Percentiles rank a stretch among this genome's conserved stretches.
Conservation (phyloP, 2,329 filamentous ascomycete species). For the Didymosphaeria variabile region DNA sequence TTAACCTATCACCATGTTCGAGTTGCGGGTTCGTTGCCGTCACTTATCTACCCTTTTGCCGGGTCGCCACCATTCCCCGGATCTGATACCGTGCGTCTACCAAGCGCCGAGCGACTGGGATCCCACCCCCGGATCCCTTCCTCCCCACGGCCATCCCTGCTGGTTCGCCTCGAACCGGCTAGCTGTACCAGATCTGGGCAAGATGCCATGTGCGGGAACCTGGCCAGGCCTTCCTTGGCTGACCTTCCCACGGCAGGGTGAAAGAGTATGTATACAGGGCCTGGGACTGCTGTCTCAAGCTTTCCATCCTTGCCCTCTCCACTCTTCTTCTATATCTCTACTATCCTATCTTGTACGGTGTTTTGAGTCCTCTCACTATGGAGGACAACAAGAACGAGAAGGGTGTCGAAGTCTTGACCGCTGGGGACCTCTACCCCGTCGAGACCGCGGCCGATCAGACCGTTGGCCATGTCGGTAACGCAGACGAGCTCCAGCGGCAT, state of each 20-base stretch:
- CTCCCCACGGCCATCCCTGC: slow-evolving; percentile 11
- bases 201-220: neutral
- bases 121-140: neutral
- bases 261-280: slow-evolving; percentile 11
- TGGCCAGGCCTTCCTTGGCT: neutral
- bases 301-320: neutral
- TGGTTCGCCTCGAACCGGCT: neutral
- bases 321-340: slow-evolving; percentile 1
- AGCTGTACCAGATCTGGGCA: neutral
- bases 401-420: slow-evolving; percentile 14
- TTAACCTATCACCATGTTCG: neutral
- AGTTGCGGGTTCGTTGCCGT: slow-evolving; percentile 9
- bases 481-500: slow-evolving; percentile 44
- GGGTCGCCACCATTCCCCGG: slow-evolving; percentile 3
- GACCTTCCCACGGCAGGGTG: neutral
- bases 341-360: slow-evolving; percentile 5
- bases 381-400: slow-evolving; percentile 27
- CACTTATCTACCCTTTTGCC: neutral
- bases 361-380: slow-evolving; percentile 17
- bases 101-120: neutral
- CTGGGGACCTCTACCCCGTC: slow-evolving; percentile 22
- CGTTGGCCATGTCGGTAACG: slow-evolving; percentile 25
- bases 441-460: slow-evolving; percentile 10
- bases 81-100: slow-evolving; percentile 4
- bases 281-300: neutral